Percentiles rank a stretch among this genome's conserved stretches.
phyloP scores from a whole-genome alignment of 108 stramenopile genomes.

The Cyclostephanos invisitatus region DNA sequence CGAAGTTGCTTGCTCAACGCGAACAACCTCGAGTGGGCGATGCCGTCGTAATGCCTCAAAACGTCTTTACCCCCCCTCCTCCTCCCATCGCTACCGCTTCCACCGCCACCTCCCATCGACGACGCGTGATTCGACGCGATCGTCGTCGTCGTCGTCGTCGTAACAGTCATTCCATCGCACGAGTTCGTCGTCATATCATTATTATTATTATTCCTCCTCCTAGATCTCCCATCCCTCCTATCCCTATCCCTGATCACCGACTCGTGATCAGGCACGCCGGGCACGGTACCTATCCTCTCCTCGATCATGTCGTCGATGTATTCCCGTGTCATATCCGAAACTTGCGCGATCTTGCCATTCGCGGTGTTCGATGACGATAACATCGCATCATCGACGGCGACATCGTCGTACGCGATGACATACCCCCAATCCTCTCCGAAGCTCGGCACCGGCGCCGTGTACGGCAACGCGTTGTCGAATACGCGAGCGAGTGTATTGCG shows the following conservation, averaged over 20 bases:
- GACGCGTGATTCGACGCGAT: not conserved
- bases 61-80: slow-evolving; percentile 37
- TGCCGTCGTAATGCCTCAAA: slow-evolving; percentile 83
- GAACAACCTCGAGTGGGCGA: slow-evolving; percentile 75
- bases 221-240: slow-evolving; percentile 4
- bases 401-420: slow-evolving; percentile 76
- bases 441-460: slow-evolving; percentile 74
- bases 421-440: slow-evolving; percentile 93
- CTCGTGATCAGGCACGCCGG: slow-evolving; percentile 41
- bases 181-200: no score
- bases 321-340: slow-evolving; percentile 12
- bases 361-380: no score
- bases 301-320: slow-evolving; percentile 54
- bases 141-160: not conserved
- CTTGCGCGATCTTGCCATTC: not conserved
- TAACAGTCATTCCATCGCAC: no score
- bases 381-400: not conserved
- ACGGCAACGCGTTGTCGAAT: slow-evolving; percentile 83
- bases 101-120: not conserved
- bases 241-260: not conserved
- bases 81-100: no score
- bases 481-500: slow-evolving; percentile 75
- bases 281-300: slow-evolving; percentile 40
- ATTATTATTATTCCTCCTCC: no score
- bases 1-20: slow-evolving; percentile 81